Conservation (phyloP, 1,139 yeast genomes). For the Blastobotrys malaysiensis region DNA sequence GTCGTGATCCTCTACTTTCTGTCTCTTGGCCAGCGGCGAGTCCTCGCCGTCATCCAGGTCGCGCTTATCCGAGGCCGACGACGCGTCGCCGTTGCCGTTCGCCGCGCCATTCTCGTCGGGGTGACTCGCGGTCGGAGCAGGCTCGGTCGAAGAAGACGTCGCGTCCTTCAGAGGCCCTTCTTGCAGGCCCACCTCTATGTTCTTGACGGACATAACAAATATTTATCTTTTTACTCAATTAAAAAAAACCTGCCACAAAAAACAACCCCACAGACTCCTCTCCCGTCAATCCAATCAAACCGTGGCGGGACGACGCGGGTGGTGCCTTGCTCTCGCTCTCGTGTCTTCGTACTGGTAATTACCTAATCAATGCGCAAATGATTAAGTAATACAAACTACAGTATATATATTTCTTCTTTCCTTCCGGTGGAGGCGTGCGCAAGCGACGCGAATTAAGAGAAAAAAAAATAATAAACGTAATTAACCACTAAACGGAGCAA, state of each 20-base stretch:
- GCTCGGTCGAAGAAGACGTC: not conserved
- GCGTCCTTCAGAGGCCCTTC: not conserved
- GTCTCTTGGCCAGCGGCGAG: not conserved
- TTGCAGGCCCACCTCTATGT: not conserved
- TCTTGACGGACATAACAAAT: not conserved
- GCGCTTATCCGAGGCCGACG: not conserved
- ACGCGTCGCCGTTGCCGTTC: not conserved
- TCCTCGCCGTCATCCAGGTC: not conserved
- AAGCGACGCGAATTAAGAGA: not conserved
- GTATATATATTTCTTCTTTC: no score
- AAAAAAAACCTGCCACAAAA: not conserved
- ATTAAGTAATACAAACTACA: not conserved
- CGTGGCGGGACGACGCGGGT: no score
- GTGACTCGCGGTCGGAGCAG: no score
- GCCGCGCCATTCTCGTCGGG: not conserved
- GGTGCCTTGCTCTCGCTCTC: no score
- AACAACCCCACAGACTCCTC: no score
- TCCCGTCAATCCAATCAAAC: no score
- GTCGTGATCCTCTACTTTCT: not conserved
- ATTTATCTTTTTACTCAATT: not conserved
- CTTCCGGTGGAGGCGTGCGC: no score
- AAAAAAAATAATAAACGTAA: not conserved
- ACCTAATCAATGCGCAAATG: not conserved
- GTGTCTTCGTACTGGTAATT: no score
- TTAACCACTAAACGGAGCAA: not conserved